Evolutionary conservation across 1,284 basidiomycete species (phyloP).

Genomic region (Moniliella sp.): DNA sequence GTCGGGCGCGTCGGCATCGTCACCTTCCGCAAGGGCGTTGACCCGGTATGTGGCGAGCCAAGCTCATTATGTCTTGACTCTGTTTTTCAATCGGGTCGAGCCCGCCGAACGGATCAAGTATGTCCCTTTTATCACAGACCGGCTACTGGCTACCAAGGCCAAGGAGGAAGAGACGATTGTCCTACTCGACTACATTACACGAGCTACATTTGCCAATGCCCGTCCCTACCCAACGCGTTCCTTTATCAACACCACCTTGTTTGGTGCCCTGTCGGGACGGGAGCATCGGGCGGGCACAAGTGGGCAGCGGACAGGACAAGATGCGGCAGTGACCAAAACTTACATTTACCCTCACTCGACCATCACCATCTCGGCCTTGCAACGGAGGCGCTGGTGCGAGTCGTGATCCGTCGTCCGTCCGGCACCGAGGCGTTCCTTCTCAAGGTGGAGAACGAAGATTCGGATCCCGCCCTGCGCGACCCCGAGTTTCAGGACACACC

Average conservation of each 20-base stretch:
- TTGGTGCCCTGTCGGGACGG: constrained; percentile 16
- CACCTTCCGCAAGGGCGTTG: constrained; percentile 49
- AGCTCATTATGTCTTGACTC: constrained; percentile 75
- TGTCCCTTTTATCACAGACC: constrained; percentile 65
- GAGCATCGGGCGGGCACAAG: background rate
- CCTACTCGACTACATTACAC: constrained; percentile 87
- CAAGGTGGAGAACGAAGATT: constrained; percentile 57
- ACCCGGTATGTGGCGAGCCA: constrained; percentile 85
- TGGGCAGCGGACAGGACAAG: too few species aligned
- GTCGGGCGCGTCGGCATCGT: too few species aligned
- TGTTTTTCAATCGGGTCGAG: constrained; percentile 80
- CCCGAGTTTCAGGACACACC: too few species aligned
- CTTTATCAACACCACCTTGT: constrained; percentile 44
- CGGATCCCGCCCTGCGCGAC: too few species aligned
- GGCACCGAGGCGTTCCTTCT: constrained; percentile 67
- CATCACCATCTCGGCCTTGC: constrained; percentile 56
- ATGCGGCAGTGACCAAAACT: constrained; percentile 1
- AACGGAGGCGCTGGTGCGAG: constrained; percentile 64
- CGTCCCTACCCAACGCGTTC: too few species aligned
- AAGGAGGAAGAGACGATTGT: constrained; percentile 68
- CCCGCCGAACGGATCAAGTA: constrained; percentile 63
- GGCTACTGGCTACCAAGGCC: constrained; percentile 61
- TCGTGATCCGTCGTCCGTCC: constrained; percentile 64
- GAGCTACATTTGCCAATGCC: constrained; percentile 80
- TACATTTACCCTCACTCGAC: constrained; percentile 75